Evolutionary conservation across 768 basidiomycete species (phyloP).

Genomic region (Gelatoporia subvermispora): DNA sequence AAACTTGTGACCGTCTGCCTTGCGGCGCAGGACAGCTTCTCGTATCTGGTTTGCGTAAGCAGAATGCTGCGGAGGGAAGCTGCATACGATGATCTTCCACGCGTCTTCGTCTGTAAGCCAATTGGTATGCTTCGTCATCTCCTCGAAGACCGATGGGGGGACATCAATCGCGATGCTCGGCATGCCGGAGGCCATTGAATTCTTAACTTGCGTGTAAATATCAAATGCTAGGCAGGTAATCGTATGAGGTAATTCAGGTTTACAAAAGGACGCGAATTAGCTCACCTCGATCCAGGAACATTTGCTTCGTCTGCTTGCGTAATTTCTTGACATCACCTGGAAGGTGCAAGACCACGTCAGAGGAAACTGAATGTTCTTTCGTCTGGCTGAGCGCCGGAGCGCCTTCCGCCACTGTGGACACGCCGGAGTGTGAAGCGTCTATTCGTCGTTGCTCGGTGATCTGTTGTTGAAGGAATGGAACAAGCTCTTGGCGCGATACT

Average conservation of each 20-base stretch:
- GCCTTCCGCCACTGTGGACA: slow-evolving; percentile 37
- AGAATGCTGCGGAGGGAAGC: slow-evolving; percentile 52
- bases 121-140: slow-evolving; percentile 46
- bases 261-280: background rate
- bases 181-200: slow-evolving; percentile 47
- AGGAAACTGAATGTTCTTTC: slow-evolving; percentile 27
- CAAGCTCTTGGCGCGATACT: slow-evolving; percentile 65
- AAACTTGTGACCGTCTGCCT: slow-evolving; percentile 58
- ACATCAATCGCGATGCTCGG: slow-evolving; percentile 75
- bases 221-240: slow-evolving; percentile 53
- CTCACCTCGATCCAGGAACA: slow-evolving; percentile 63
- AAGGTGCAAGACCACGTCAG: slow-evolving; percentile 60
- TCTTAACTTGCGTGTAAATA: slow-evolving; percentile 50
- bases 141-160: slow-evolving; percentile 52
- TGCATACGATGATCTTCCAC: slow-evolving; percentile 56
- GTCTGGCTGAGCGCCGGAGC: slow-evolving; percentile 27
- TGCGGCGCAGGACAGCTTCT: slow-evolving; percentile 59
- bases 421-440: slow-evolving; percentile 62
- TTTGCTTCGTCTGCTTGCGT: slow-evolving; percentile 64
- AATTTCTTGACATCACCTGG: slow-evolving; percentile 71
- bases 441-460: slow-evolving; percentile 76
- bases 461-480: slow-evolving; percentile 69
- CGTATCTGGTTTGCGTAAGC: slow-evolving; percentile 65
- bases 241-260: background rate
- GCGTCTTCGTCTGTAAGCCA: slow-evolving; percentile 77